phyloP scores from a whole-genome alignment of 257 asterid genomes.

The Anisodus tanguticus region DNA sequence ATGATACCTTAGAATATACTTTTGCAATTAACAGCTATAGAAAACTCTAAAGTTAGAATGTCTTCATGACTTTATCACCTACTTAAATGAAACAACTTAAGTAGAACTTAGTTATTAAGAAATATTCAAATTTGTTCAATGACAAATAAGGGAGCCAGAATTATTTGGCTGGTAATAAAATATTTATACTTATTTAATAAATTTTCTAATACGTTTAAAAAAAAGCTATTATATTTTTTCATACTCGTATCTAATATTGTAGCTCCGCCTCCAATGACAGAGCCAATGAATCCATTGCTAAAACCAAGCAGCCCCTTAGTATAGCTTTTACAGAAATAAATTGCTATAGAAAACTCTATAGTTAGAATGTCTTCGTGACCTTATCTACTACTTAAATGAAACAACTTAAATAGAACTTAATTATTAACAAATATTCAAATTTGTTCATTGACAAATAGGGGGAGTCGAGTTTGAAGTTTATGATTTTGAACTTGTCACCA shows the following conservation, averaged over 20 bases:
- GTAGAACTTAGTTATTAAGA: neutral
- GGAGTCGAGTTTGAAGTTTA: no score
- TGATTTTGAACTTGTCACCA: no score
- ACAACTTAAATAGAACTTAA: neutral
- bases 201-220: no score
- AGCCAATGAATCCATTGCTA: neutral
- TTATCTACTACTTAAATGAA: neutral
- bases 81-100: neutral
- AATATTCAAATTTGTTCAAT: neutral
- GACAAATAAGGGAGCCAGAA: neutral
- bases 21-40: no score
- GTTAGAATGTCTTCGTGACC: constrained; percentile 60
- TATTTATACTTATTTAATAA: no score
- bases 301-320: neutral
- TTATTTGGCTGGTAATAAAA: no score
- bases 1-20: no score
- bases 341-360: constrained; percentile 34
- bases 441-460: neutral
- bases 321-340: neutral
- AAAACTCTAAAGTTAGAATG: neutral
- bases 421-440: neutral
- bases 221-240: no score
- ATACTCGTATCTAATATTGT: no score
- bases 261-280: neutral
- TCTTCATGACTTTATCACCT: neutral